A percentile compares a stretch with the other conserved stretches of the same genome.
phyloP scores from a whole-genome alignment of 1,139 yeast genomes.

The Yamadazyma epiphylla region DNA sequence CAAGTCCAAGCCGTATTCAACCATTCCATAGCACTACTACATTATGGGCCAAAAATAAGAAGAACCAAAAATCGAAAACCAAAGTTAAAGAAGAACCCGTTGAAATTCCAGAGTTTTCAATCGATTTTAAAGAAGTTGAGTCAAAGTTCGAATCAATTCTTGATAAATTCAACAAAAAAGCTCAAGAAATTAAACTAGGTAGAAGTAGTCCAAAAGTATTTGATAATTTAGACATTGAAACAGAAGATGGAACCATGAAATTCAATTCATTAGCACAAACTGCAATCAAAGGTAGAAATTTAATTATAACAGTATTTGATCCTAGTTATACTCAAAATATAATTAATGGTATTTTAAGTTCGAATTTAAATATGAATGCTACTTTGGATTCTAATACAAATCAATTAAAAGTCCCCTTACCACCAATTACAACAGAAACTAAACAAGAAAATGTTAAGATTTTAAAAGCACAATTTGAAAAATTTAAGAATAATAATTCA shows the following conservation, averaged over 20 bases:
- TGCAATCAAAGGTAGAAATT: constrained; percentile 64
- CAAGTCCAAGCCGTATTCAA: no score
- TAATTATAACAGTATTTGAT: constrained; percentile 78
- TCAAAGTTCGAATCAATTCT: constrained; percentile 46
- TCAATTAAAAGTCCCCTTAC: constrained; percentile 68
- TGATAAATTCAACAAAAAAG: constrained; percentile 50
- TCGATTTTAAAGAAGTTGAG: constrained; percentile 41
- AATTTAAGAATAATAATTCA: constrained; percentile 51
- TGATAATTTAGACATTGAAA: constrained; percentile 53
- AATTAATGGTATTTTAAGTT: constrained; percentile 63
- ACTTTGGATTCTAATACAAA: constrained; percentile 71
- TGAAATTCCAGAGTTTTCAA: constrained; percentile 11
- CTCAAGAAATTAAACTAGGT: constrained; percentile 65
- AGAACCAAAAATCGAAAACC: not conserved
- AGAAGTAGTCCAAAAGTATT: constrained; percentile 64
- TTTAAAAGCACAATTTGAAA: constrained; percentile 62
- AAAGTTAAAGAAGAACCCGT: constrained; percentile 13
- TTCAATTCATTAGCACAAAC: constrained; percentile 74
- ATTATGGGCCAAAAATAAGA: not conserved
- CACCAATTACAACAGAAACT: constrained; percentile 70
- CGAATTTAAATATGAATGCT: constrained; percentile 74
- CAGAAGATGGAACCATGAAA: constrained; percentile 41
- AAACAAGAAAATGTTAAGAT: constrained; percentile 56
- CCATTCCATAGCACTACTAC: not conserved
- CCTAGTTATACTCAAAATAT: constrained; percentile 68